These are phyloP conservation scores for Aspergillus hiratsukae DNA, from an alignment of 2,329 filamentous ascomycete genomes.

Conservation along the genomic window DNA sequence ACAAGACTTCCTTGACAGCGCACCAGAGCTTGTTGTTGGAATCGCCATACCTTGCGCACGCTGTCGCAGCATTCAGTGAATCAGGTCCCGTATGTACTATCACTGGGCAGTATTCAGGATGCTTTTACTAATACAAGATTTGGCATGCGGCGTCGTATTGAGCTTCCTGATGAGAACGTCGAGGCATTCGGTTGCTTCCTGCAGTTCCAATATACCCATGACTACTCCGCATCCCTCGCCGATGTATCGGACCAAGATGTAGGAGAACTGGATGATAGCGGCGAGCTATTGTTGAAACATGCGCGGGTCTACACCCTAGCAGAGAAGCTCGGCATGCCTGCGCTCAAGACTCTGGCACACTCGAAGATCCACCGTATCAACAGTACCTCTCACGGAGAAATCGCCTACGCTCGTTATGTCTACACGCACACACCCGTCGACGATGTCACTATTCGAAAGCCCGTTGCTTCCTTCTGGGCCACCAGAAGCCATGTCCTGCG, in stretches of 20 bases:
- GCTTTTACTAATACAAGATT: background rate
- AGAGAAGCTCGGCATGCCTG: conserved; percentile 65
- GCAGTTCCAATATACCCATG: conserved; percentile 77
- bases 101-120: background rate
- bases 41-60: conserved; percentile 69
- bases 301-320: conserved; percentile 86
- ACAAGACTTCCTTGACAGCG: conserved; percentile 63
- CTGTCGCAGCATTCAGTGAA: conserved; percentile 58
- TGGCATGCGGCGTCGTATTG: conserved; percentile 57
- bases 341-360: conserved; percentile 71
- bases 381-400: conserved; percentile 82
- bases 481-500: conserved; percentile 73
- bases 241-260: conserved; percentile 62
- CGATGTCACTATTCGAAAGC: conserved; percentile 70
- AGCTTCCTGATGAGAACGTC: conserved; percentile 63
- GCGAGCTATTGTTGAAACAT: conserved; percentile 79
- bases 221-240: conserved; percentile 70
- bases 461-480: conserved; percentile 89
- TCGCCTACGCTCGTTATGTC: conserved; percentile 85
- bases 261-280: conserved; percentile 68
- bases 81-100: conserved; percentile 53
- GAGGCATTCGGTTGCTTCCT: conserved; percentile 75
- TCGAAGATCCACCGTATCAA: conserved; percentile 90
- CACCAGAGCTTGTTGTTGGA: conserved; percentile 72
- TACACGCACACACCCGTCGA: conserved; percentile 70